Base-by-base conservation (phyloP, 2,329 filamentous ascomycete genomes). In the Colletotrichum sublineola region DNA sequence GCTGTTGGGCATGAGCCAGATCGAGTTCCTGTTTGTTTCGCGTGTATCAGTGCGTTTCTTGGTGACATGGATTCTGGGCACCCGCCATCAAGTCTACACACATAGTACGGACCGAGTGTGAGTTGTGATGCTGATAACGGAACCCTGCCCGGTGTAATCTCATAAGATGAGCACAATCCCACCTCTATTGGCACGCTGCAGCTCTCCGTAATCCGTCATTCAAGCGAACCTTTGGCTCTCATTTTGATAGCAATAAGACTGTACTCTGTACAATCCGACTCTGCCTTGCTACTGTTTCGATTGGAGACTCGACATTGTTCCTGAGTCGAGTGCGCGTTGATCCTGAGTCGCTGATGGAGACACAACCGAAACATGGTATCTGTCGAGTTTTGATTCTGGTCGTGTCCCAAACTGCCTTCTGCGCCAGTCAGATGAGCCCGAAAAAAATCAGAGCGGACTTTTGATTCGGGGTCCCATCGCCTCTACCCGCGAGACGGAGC, bases 61-160 rank as follows among this genome's bases (percentile, higher is more conserved):
- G 33, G 55, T 53, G 62, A 46, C 55, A 66, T 46, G 44, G 33
- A 50, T 36, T 52, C 46, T 31, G 48, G 50, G 31, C 40, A 31
- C 18, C 40, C 61, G 24, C 36, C 33, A 20, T 33, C 44, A 20
- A 56, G 60, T 33, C 33, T 44, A 52, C 12, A 58, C 24, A 24
- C 24, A 24, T 24, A 24, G 24, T 24, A 24, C 24, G 24, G 33
- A 20, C 53, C 42, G 36, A 20, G 63, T n/a, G 11, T 33, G 42
- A 69, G n/a, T 57, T 52, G 62, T 14, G 48, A 69, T 53, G 53
- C 29, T 55, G 62, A 68, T 58, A 38, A 65, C 53, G n/a, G 50
- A 61, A 70, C 66, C 70, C 67, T 73, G 67, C 62, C 40, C 46
- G n/a, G 48, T 24, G 53, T 42, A 73, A 73, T 70, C 67, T 73